Conservation (phyloP, 352 stramenopile species). For the Pythium diclinum region DNA sequence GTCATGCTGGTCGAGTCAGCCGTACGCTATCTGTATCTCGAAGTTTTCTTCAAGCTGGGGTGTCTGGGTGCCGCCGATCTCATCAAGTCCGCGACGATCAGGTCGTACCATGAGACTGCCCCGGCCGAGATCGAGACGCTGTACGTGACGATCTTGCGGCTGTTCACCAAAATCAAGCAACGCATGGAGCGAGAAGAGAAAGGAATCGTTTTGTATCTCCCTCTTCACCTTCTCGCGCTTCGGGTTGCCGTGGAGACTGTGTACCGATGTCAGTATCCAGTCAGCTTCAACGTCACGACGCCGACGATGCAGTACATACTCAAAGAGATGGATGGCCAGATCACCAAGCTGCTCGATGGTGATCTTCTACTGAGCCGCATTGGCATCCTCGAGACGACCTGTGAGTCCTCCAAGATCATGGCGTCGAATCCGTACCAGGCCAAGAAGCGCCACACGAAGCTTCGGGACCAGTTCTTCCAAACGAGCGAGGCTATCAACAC, state of each 20-base stretch:
- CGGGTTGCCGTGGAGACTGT: slow-evolving; percentile 61
- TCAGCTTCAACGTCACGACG: slow-evolving; percentile 40
- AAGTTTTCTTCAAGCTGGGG: slow-evolving; percentile 38
- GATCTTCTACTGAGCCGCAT: slow-evolving; percentile 54
- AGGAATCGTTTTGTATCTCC: slow-evolving; percentile 38
- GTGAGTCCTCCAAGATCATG: slow-evolving; percentile 43
- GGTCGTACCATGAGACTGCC: slow-evolving; percentile 21
- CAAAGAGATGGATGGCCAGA: slow-evolving; percentile 34
- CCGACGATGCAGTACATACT: slow-evolving; percentile 46
- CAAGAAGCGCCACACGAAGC: slow-evolving; percentile 35
- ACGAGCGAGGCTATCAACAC: slow-evolving; percentile 55
- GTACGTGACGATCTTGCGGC: slow-evolving; percentile 40
- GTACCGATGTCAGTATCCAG: slow-evolving; percentile 57
- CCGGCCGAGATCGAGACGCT: slow-evolving; percentile 35
- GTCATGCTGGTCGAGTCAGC: slow-evolving; percentile 39
- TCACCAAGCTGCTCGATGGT: slow-evolving; percentile 52
- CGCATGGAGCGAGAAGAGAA: slow-evolving; percentile 25
- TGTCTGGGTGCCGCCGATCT: slow-evolving; percentile 25
- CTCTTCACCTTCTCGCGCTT: slow-evolving; percentile 53
- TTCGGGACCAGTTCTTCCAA: slow-evolving; percentile 63
- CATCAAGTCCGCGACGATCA: slow-evolving; percentile 20
- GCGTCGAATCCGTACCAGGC: slow-evolving; percentile 41
- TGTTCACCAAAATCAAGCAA: slow-evolving; percentile 35
- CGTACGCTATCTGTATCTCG: slow-evolving; percentile 40
- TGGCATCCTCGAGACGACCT: slow-evolving; percentile 56